Percentiles rank a stretch among this genome's conserved stretches.
Evolutionary conservation across 1,139 yeast species (phyloP).

Genomic region (Pichia sp.): DNA sequence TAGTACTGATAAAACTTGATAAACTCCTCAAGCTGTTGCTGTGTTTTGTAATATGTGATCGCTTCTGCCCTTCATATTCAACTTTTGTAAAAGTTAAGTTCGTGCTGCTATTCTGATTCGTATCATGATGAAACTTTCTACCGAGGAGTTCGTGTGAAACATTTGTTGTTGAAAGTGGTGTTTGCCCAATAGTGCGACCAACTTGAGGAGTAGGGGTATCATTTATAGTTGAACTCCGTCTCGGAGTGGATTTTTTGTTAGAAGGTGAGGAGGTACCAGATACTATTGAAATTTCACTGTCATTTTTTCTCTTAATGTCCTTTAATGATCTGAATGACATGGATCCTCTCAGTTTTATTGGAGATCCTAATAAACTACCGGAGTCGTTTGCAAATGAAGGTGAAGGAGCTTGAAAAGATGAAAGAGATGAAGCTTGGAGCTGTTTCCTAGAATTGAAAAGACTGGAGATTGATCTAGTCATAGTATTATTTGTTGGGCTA

Average conservation of each 20-base stretch:
- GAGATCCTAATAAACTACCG: slow-evolving; percentile 4
- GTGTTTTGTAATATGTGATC: slow-evolving; percentile 29
- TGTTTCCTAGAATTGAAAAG: background rate
- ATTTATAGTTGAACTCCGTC: no score
- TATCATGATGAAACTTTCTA: no score
- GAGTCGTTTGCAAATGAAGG: slow-evolving; percentile 9
- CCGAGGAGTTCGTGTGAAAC: no score
- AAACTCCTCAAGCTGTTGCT: slow-evolving; percentile 69
- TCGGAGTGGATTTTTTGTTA: background rate
- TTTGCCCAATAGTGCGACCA: no score
- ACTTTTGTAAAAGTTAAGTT: no score
- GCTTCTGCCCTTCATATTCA: no score
- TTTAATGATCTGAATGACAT: slow-evolving; percentile 6
- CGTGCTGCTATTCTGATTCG: no score
- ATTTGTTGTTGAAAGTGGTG: no score
- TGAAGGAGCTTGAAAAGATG: slow-evolving; percentile 9
- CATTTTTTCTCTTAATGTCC: background rate
- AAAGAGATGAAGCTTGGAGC: no score
- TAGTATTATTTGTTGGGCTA: slow-evolving; percentile 3
- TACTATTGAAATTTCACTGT: background rate
- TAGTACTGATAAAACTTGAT: slow-evolving; percentile 2
- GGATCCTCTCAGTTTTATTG: slow-evolving; percentile 6
- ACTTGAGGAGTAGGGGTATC: no score
- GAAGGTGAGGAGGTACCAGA: background rate
- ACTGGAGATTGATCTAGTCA: slow-evolving; percentile 11